Evolutionary conservation across 2,329 filamentous ascomycete genomes (phyloP), one percentile per base, ranked within the genome.

Genomic region (Hymenoscyphus linearis): DNA sequence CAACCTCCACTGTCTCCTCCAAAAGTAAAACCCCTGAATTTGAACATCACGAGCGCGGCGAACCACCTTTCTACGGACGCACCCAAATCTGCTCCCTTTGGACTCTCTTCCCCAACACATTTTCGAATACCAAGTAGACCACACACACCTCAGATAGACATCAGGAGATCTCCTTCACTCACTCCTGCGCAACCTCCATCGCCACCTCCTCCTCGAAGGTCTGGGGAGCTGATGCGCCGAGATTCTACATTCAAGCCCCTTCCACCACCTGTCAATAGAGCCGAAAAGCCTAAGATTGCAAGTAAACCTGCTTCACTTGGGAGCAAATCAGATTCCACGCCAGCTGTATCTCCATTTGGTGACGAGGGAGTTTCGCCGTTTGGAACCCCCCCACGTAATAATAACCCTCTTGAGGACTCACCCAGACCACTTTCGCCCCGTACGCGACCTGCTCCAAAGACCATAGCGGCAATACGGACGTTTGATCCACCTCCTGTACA

Each of bases 331-430:
- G 76, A 78, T 47, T 60, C 61, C 31, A 64, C 64, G n/a, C 64
- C 62, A 14, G 68, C 70, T 50, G 52, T 63, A 26, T 55, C 62
- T 31, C 58, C 59, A 44, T 40, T 50, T 47, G 27, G 35, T 18
- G 60, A 60, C 4, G 69, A 71, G 5, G 64, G 56, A 70, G 71
- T 86, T 0, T 96, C 93, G 0, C 93, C 93, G 0, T 96, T 97
- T 71, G 92, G 81, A 70, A 96, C 91, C 37, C 92, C 92, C 18
- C 91, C 93, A 0, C 87, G 85, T 67, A 93, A 88, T 71, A 83
- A 84, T 4, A 85, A 83, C 60, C 87, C 82, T 59, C 72, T 78
- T 0, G 78, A 81, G n/a, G 40, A 47, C n/a, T 10, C 40, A 22
- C n/a, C 18, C n/a, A 76, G 77, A n/a, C 76, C 77, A 6, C 79